Conservation (phyloP, 2,329 filamentous ascomycete genomes). For the Trichoderma sp. region DNA sequence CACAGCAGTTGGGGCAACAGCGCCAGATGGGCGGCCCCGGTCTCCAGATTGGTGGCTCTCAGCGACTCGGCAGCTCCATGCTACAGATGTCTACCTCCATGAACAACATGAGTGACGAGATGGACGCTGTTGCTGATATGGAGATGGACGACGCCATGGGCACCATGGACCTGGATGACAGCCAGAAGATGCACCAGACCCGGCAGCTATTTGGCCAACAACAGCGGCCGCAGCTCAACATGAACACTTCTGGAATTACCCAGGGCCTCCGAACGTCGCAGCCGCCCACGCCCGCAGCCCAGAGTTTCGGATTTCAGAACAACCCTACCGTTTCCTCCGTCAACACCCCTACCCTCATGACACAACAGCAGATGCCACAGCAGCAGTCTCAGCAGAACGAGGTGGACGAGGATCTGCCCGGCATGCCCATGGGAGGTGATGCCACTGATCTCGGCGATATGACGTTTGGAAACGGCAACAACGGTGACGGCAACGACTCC, state of each 20-base stretch:
- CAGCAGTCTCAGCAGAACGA: slow-evolving; percentile 58
- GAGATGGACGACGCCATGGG: slow-evolving; percentile 86
- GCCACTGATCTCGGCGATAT: slow-evolving; percentile 50
- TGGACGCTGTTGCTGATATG: slow-evolving; percentile 91
- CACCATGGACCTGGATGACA: slow-evolving; percentile 61
- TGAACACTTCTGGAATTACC: slow-evolving; percentile 71
- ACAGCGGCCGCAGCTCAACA: slow-evolving; percentile 68
- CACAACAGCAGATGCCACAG: slow-evolving; percentile 65
- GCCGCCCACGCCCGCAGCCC: slow-evolving; percentile 77
- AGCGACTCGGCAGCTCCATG: slow-evolving; percentile 27
- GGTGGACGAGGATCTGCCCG: slow-evolving; percentile 71
- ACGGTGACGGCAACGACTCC: slow-evolving; percentile 38
- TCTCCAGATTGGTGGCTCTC: slow-evolving; percentile 41
- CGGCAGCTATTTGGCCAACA: slow-evolving; percentile 67
- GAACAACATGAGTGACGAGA: slow-evolving; percentile 53
- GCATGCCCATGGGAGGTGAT: slow-evolving; percentile 59
- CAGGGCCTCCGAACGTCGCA: slow-evolving; percentile 83
- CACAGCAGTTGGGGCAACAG: slow-evolving; percentile 36
- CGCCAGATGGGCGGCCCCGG: slow-evolving; percentile 30
- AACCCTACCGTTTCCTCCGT: slow-evolving; percentile 97
- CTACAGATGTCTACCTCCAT: slow-evolving; percentile 45
- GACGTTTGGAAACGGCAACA: slow-evolving; percentile 46
- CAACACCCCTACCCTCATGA: slow-evolving; percentile 87
- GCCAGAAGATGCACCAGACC: slow-evolving; percentile 64
- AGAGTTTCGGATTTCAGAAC: slow-evolving; percentile 77